Evolutionary conservation across 2,329 filamentous ascomycete species (phyloP).

Genomic region (Arthrobotrys megalospora): DNA sequence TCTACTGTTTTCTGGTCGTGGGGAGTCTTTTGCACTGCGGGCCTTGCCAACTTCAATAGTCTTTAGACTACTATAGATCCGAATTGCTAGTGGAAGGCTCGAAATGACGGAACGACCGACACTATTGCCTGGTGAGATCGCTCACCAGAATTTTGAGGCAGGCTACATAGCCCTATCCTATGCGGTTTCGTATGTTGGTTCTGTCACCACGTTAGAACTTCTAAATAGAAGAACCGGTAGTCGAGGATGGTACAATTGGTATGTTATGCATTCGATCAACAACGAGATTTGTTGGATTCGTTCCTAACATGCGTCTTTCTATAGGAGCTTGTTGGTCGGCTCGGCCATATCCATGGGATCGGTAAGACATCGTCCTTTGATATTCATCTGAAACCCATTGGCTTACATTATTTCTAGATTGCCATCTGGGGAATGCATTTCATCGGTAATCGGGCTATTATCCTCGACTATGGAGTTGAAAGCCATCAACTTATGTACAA

Average conservation of each 20-base stretch:
- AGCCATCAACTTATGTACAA: conserved; percentile 82
- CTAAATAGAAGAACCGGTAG: conserved; percentile 81
- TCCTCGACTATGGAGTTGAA: conserved; percentile 75
- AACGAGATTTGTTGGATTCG: conserved; percentile 10
- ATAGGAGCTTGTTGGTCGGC: conserved; percentile 75
- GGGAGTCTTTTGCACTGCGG: neutral
- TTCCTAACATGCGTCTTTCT: conserved; percentile 29
- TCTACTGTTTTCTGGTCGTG: conserved; percentile 7
- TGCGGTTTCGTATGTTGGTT: conserved; percentile 80
- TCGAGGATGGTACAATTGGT: conserved; percentile 80
- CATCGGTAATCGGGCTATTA: conserved; percentile 84
- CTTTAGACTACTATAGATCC: conserved; percentile 6
- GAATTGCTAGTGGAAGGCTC: neutral
- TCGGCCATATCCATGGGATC: conserved; percentile 81
- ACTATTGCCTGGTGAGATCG: conserved; percentile 51
- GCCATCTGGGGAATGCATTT: conserved; percentile 78
- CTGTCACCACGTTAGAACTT: conserved; percentile 83
- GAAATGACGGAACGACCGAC: conserved; percentile 29
- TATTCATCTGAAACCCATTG: neutral
- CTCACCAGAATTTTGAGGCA: conserved; percentile 66
- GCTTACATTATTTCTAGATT: conserved; percentile 65
- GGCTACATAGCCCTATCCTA: conserved; percentile 79
- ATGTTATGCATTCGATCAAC: conserved; percentile 64
- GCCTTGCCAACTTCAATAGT: neutral
- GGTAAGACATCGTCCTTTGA: conserved; percentile 77